These are phyloP conservation scores for Xylariaceae sp. DNA, from an alignment of 2,329 filamentous ascomycete genomes.

Conservation along the genomic window DNA sequence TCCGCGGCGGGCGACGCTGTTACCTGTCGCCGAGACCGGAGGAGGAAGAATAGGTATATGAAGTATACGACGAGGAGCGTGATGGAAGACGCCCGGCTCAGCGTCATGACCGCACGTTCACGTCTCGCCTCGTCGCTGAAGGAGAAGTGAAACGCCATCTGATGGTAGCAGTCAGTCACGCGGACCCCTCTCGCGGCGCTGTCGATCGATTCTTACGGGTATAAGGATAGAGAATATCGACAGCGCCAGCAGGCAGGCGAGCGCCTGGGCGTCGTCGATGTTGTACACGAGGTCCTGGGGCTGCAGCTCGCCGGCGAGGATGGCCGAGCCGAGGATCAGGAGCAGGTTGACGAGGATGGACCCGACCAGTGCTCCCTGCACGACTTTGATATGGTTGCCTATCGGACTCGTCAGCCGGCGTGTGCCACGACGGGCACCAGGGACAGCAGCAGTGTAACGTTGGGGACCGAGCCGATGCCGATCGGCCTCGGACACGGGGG, in stretches of 20 bases:
- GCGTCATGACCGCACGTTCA: conserved; percentile 4
- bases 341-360: conserved; percentile 82
- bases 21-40: conserved; percentile 2
- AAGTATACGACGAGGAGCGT: conserved; percentile 8
- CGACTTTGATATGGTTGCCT: conserved; percentile 72
- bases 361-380: conserved; percentile 79
- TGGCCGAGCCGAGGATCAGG: conserved; percentile 82
- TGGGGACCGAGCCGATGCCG: too few relatives aligned
- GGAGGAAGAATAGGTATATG: conserved; percentile 6
- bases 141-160: conserved; percentile 9
- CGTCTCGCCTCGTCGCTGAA: conserved; percentile 4
- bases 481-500: too few relatives aligned
- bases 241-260: conserved; percentile 8
- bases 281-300: conserved; percentile 6
- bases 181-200: too few relatives aligned
- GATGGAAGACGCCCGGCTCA: conserved; percentile 6
- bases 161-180: too few relatives aligned
- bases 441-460: too few relatives aligned
- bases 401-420: conserved; percentile 15
- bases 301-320: conserved; percentile 47
- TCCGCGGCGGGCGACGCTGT: conserved; percentile 1
- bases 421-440: too few relatives aligned
- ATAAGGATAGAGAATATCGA: conserved; percentile 8
- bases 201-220: conserved; percentile 4
- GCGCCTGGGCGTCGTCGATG: conserved; percentile 9